Evolutionary conservation across 257 asterid species (phyloP).

Genomic region (Nicotiana paniculata): DNA sequence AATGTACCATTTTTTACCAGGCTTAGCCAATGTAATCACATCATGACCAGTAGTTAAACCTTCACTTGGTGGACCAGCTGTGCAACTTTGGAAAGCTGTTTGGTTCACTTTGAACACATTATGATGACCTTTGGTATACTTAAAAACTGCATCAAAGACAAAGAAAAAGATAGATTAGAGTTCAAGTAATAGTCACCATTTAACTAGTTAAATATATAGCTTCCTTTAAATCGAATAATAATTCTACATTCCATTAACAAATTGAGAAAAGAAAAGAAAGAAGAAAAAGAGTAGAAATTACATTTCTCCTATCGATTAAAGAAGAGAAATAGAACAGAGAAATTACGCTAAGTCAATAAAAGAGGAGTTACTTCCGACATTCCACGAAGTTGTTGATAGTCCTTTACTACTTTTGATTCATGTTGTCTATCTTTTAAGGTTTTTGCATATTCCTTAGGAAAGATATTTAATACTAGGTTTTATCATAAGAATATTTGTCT

Average conservation of each 20-base stretch:
- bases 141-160: slow-evolving; percentile 14
- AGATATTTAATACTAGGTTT: neutral
- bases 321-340: no score
- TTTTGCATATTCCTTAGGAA: no score
- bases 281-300: neutral
- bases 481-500: neutral
- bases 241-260: neutral
- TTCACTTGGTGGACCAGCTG: neutral
- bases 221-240: neutral
- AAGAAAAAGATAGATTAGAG: neutral
- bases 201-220: neutral
- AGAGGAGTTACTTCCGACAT: neutral
- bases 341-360: no score
- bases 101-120: slow-evolving; percentile 14
- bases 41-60: slow-evolving; percentile 13
- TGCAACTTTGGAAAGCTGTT: slow-evolving; percentile 5
- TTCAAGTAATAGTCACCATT: neutral
- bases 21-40: neutral
- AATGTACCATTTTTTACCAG: slow-evolving; percentile 23
- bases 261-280: neutral
- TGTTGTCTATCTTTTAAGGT: neutral
- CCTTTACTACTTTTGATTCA: neutral
- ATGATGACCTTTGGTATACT: slow-evolving; percentile 1
- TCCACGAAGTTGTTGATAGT: neutral
- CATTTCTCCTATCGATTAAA: neutral